Percentiles rank a stretch among this genome's conserved stretches.
phyloP scores from a whole-genome alignment of 495 filamentous ascomycete species.

The Neurospora sp. region DNA sequence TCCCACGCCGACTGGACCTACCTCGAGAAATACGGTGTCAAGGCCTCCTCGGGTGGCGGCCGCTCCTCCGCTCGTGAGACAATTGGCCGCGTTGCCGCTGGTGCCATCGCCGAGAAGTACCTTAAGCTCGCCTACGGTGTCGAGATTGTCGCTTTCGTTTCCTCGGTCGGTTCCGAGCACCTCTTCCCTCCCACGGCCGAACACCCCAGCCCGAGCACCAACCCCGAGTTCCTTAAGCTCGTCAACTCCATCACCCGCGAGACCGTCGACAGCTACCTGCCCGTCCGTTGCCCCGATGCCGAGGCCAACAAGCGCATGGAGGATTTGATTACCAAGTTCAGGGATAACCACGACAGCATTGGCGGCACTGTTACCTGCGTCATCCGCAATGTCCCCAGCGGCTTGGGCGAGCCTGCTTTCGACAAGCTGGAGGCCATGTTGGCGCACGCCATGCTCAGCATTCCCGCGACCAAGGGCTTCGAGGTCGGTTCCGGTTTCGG shows the following conservation, averaged over 20 bases:
- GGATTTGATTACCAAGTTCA: constrained; percentile 66
- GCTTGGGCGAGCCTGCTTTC: constrained; percentile 90
- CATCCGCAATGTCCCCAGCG: constrained; percentile 78
- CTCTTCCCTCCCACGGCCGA: constrained; percentile 72
- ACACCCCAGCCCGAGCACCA: constrained; percentile 65
- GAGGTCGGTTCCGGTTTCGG: constrained; percentile 93
- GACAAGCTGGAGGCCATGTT: constrained; percentile 93
- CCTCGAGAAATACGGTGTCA: constrained; percentile 92
- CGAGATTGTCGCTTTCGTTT: constrained; percentile 86
- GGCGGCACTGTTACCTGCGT: constrained; percentile 95
- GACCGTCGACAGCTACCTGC: constrained; percentile 72
- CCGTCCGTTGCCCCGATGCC: constrained; percentile 75
- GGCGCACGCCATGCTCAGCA: constrained; percentile 92
- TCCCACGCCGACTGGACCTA: constrained; percentile 97
- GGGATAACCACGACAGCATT: constrained; percentile 80
- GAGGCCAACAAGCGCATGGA: constrained; percentile 62
- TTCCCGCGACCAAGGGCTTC: constrained; percentile 95
- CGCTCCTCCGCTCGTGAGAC: constrained; percentile 91
- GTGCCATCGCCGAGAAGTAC: constrained; percentile 92
- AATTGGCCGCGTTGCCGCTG: constrained; percentile 88
- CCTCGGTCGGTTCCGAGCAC: constrained; percentile 72
- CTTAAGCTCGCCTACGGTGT: constrained; percentile 68
- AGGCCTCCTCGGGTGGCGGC: constrained; percentile 86
- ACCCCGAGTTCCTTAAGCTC: constrained; percentile 73
- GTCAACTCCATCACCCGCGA: constrained; percentile 64